These are phyloP conservation scores for Colletotrichum plurivorum DNA, from an alignment of 2,329 filamentous ascomycete genomes.

Conservation along the genomic window DNA sequence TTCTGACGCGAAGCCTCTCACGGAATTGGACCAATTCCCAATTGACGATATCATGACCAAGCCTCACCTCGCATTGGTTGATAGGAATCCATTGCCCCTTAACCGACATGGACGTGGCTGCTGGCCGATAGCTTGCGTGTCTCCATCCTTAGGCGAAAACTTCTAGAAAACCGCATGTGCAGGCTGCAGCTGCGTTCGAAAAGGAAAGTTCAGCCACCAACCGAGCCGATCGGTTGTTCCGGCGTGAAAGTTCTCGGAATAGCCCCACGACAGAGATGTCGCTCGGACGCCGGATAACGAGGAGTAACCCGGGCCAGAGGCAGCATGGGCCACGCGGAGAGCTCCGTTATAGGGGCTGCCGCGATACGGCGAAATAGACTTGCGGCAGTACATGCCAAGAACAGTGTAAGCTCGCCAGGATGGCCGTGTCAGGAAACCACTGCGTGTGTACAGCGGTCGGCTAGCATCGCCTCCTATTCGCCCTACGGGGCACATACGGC, in stretches of 20 bases:
- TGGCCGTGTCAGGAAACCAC: neutral
- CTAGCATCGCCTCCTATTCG: neutral
- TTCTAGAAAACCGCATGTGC: too few relatives aligned
- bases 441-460: neutral
- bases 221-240: neutral
- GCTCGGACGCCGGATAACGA: neutral
- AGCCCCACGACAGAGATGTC: conserved; percentile 2
- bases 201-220: neutral
- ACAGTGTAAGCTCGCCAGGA: neutral
- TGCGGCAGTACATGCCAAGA: too few relatives aligned
- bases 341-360: neutral
- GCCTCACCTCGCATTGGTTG: neutral
- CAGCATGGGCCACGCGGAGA: neutral
- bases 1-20: conserved; percentile 2
- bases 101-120: too few relatives aligned
- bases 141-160: neutral
- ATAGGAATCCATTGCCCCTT: neutral
- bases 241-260: conserved; percentile 17
- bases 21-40: conserved; percentile 11
- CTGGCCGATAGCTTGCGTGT: neutral
- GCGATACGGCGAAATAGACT: neutral
- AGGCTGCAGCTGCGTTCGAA: too few relatives aligned
- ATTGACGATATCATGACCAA: conserved; percentile 22
- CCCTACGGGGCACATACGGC: conserved; percentile 4
- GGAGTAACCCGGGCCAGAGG: neutral